Conservation (phyloP, 176 grass and related monocot genomes). For the Pontederia crassipes region DNA sequence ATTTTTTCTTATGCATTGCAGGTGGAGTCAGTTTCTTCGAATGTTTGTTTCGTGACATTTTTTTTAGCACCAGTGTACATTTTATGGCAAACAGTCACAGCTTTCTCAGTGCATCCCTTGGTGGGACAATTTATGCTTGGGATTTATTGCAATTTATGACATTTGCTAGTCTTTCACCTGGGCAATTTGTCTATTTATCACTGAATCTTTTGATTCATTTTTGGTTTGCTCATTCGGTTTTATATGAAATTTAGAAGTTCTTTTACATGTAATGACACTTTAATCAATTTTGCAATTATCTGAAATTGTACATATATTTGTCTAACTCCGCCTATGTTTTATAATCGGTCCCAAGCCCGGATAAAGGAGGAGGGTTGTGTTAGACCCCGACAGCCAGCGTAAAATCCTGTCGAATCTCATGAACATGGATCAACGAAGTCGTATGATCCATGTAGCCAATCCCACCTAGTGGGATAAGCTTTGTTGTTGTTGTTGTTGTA, state of each 20-base stretch:
- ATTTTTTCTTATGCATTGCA: slow-evolving; percentile 18
- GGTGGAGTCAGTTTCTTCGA: slow-evolving; percentile 86
- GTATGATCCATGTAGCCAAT: too few species aligned
- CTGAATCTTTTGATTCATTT: slow-evolving; percentile 96
- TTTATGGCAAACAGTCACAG: slow-evolving; percentile 92
- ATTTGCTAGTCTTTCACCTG: slow-evolving; percentile 74
- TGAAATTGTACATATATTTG: slow-evolving; percentile 60
- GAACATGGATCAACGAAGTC: too few species aligned
- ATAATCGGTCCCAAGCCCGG: too few species aligned
- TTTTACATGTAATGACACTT: not conserved
- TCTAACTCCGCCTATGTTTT: too few species aligned
- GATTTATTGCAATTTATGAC: slow-evolving; percentile 89
- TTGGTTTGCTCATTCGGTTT: slow-evolving; percentile 38
- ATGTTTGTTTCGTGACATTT: slow-evolving; percentile 94
- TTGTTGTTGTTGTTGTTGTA: too few species aligned
- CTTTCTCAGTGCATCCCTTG: slow-evolving; percentile 94
- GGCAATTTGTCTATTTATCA: slow-evolving; percentile 87
- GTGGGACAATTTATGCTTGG: slow-evolving; percentile 84
- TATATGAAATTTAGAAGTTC: not conserved
- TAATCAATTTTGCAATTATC: slow-evolving; percentile 1
- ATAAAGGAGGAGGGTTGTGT: too few species aligned
- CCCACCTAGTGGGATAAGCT: too few species aligned
- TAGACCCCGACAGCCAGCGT: too few species aligned
- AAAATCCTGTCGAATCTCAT: too few species aligned
- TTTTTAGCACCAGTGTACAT: slow-evolving; percentile 89